Evolutionary conservation across 2,329 filamentous ascomycete species (phyloP).

Genomic region (Talaromyces marneffei): DNA sequence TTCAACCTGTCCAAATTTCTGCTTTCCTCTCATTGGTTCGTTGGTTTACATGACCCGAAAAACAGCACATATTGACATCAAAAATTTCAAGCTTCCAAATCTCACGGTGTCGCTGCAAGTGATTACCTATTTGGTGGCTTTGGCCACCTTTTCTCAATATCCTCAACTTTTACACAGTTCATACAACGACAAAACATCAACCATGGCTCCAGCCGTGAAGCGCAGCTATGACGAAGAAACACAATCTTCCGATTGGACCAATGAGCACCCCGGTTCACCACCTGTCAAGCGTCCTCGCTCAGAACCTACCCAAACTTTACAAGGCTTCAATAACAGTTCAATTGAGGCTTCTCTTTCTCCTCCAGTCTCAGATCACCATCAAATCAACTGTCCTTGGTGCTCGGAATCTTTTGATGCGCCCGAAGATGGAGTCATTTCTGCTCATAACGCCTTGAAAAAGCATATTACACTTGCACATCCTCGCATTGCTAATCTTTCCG

Average conservation of each 20-base stretch:
- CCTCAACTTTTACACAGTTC: not conserved
- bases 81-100: constrained; percentile 8
- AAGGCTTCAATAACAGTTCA: constrained; percentile 27
- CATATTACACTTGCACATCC: constrained; percentile 33
- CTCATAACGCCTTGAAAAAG: constrained; percentile 27
- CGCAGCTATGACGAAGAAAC: constrained; percentile 32
- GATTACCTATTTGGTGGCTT: constrained; percentile 2
- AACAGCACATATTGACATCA: constrained; percentile 4
- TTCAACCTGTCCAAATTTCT: not conserved
- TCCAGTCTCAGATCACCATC: constrained; percentile 20
- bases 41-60: constrained; percentile 4
- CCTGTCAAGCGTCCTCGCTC: constrained; percentile 34
- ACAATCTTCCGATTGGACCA: constrained; percentile 32
- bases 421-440: constrained; percentile 21
- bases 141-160: not conserved
- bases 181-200: not conserved
- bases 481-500: constrained; percentile 23
- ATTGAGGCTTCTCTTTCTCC: constrained; percentile 32
- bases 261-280: constrained; percentile 31
- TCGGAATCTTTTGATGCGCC: constrained; percentile 28
- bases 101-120: not conserved
- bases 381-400: constrained; percentile 34
- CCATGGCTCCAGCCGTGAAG: constrained; percentile 19
- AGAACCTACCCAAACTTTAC: constrained; percentile 26
- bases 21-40: constrained; percentile 7